These are phyloP conservation scores for Saccharomycopsis sp. DNA, from an alignment of 805 yeast species.

Conservation along the genomic window DNA sequence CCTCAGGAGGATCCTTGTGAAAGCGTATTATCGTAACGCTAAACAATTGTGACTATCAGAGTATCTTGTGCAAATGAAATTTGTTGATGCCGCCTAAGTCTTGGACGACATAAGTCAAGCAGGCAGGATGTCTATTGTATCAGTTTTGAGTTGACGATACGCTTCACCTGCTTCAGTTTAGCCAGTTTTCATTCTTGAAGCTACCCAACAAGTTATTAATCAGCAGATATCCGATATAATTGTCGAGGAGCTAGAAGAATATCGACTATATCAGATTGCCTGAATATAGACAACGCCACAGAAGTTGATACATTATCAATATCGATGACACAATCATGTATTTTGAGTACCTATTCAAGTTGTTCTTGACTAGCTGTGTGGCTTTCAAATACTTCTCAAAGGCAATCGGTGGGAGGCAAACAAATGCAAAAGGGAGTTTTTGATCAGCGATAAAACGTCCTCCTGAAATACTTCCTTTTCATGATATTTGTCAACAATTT, in stretches of 20 bases:
- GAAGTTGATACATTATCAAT: not conserved
- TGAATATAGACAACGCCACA: not conserved
- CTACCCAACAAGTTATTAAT: slow-evolving; percentile 8
- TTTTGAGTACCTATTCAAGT: slow-evolving; percentile 9
- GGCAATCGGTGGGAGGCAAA: not conserved
- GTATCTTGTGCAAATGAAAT: slow-evolving; percentile 1
- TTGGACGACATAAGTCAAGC: not conserved
- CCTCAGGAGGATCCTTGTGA: not conserved
- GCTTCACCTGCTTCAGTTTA: not conserved
- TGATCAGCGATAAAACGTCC: no score
- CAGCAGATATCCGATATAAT: slow-evolving; percentile 8
- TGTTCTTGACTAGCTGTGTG: slow-evolving; percentile 4
- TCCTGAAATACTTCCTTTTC: not conserved
- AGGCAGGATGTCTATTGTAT: not conserved
- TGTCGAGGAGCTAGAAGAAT: not conserved
- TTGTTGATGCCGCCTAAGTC: slow-evolving; percentile 1
- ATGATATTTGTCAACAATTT: slow-evolving; percentile 5
- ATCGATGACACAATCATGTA: slow-evolving; percentile 1
- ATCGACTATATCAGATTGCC: not conserved
- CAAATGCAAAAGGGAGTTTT: no score
- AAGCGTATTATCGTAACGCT: not conserved
- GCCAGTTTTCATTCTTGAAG: slow-evolving; percentile 14
- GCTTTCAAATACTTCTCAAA: slow-evolving; percentile 12
- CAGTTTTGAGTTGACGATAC: not conserved
- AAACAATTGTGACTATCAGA: slow-evolving; percentile 7